Evolutionary conservation across 352 stramenopile species (phyloP).

Genomic region (Globisporangium mamillatum): DNA sequence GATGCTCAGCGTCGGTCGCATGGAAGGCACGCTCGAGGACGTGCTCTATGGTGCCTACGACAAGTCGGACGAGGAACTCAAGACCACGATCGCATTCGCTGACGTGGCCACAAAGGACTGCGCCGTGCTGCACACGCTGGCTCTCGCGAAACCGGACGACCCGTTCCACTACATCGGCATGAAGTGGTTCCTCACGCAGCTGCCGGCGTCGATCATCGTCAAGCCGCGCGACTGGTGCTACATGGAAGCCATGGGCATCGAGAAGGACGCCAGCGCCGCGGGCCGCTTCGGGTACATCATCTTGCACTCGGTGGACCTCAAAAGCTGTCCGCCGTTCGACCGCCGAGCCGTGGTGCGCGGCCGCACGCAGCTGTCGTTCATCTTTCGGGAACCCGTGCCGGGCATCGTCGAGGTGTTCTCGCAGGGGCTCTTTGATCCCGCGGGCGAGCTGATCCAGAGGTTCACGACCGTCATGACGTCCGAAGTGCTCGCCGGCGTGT

Average conservation of each 20-base stretch:
- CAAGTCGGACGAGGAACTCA: constrained; percentile 34
- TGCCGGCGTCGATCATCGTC: constrained; percentile 24
- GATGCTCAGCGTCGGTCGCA: constrained; percentile 28
- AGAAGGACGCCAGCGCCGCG: constrained; percentile 21
- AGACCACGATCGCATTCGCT: constrained; percentile 35
- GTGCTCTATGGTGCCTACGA: constrained; percentile 39
- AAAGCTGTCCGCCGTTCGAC: constrained; percentile 36
- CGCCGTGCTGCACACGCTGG: constrained; percentile 36
- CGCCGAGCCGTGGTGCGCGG: constrained; percentile 25
- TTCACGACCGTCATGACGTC: constrained; percentile 23
- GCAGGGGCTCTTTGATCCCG: constrained; percentile 43
- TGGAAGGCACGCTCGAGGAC: constrained; percentile 48
- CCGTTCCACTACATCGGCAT: constrained; percentile 52
- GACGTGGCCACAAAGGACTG: constrained; percentile 36
- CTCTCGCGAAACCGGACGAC: constrained; percentile 31
- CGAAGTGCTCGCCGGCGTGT: constrained; percentile 29
- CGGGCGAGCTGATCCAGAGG: constrained; percentile 31
- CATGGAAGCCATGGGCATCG: constrained; percentile 48
- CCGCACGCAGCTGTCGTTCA: constrained; percentile 21
- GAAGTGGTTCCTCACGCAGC: constrained; percentile 48
- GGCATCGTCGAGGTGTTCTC: constrained; percentile 45
- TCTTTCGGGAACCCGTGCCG: constrained; percentile 35
- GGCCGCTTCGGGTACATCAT: constrained; percentile 38
- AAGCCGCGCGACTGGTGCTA: constrained; percentile 27
- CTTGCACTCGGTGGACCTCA: constrained; percentile 41